Percentiles rank a stretch among this genome's conserved stretches.
Conservation (phyloP, 306 rosid genomes). For the Lathyrus aphaca region DNA sequence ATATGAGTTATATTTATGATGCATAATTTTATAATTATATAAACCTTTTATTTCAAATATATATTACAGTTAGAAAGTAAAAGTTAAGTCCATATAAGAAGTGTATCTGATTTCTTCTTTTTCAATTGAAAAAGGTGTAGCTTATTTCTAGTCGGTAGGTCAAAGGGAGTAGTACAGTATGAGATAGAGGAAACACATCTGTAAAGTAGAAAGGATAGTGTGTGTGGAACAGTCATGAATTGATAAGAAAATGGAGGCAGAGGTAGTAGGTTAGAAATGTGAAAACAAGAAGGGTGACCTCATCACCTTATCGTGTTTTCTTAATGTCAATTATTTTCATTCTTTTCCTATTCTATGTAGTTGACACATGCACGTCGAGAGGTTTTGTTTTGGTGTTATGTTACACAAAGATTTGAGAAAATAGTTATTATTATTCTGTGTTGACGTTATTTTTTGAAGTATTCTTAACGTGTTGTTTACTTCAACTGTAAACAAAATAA, state of each 20-base stretch:
- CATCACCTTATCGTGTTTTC: neutral
- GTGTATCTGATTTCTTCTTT: too few relatives aligned
- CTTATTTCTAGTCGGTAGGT: neutral
- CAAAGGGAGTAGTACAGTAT: neutral
- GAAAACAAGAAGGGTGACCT: neutral
- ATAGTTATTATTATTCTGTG: too few relatives aligned
- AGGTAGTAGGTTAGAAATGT: neutral
- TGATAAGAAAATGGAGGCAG: neutral
- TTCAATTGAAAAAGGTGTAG: too few relatives aligned
- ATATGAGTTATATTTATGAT: too few relatives aligned
- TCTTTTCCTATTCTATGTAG: neutral
- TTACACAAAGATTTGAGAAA: neutral
- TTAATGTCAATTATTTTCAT: neutral
- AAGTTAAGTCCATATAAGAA: too few relatives aligned
- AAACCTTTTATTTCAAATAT: too few relatives aligned
- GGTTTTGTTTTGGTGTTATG: neutral
- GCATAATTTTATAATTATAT: too few relatives aligned
- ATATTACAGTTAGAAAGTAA: too few relatives aligned
- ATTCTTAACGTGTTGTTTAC: too few relatives aligned
- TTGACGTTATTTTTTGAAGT: too few relatives aligned
- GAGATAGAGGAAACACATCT: neutral
- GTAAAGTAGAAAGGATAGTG: neutral
- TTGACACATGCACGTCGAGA: conserved; percentile 1
- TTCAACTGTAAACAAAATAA: too few relatives aligned
- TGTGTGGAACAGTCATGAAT: neutral